These are phyloP conservation scores for Talaromyces nanjingensis DNA, from an alignment of 495 filamentous ascomycete genomes.

Conservation along the genomic window DNA sequence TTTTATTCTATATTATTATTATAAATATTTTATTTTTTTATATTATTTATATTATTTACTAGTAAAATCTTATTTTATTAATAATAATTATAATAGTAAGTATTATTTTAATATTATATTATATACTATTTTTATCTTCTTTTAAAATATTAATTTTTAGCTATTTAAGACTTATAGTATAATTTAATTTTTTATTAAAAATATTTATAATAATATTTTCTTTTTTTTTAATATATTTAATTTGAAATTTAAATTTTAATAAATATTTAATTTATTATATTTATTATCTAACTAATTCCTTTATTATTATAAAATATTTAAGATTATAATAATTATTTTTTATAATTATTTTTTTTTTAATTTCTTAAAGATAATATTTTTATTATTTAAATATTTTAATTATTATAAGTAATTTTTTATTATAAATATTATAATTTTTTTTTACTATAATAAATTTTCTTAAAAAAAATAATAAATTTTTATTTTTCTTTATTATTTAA, in stretches of 20 bases:
- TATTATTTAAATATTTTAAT: too few species aligned
- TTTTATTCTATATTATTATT: not conserved
- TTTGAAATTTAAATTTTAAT: not conserved
- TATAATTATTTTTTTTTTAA: too few species aligned
- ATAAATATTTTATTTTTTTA: not conserved
- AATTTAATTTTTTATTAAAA: too few species aligned
- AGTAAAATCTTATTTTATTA: too few species aligned
- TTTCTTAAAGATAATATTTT: too few species aligned
- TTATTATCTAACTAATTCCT: too few species aligned
- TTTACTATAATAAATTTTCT: not conserved
- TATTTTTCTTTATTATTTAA: not conserved
- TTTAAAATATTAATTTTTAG: not conserved
- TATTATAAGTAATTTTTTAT: too few species aligned
- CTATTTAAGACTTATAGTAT: not conserved
- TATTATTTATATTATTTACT: not conserved
- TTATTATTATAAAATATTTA: not conserved
- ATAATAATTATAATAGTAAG: too few species aligned
- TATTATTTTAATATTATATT: too few species aligned
- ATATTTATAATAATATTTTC: not conserved
- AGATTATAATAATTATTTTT: too few species aligned
- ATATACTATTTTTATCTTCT: too few species aligned
- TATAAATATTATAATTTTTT: too few species aligned
- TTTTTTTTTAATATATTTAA: not conserved
- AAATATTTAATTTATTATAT: not conserved
- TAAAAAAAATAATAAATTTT: not conserved